Conservation (phyloP, 768 basidiomycete species). For the Tulasnella sp. region DNA sequence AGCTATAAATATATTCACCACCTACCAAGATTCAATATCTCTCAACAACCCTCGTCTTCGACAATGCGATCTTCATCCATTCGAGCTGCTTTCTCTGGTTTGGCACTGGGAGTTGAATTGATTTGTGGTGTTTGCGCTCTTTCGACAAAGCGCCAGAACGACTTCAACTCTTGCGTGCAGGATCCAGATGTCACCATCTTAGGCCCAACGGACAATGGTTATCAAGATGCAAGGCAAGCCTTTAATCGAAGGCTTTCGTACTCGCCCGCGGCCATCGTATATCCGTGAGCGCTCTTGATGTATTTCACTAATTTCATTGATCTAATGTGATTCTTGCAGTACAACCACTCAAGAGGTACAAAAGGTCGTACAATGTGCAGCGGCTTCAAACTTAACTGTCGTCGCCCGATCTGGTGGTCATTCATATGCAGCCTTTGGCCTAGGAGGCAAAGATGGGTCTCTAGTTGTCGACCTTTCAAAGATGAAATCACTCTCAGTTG, state of each 20-base stretch:
- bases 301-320: not conserved
- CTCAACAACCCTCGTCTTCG: too few relatives aligned
- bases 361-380: conserved; percentile 16
- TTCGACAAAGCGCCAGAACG: too few relatives aligned
- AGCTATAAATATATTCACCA: too few relatives aligned
- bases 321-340: conserved; percentile 1
- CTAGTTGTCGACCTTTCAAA: conserved; percentile 22
- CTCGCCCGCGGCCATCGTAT: conserved; percentile 15
- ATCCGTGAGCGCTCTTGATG: conserved; percentile 13
- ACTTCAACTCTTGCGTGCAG: too few relatives aligned
- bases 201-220: conserved; percentile 4
- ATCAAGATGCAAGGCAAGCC: conserved; percentile 8
- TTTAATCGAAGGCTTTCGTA: conserved; percentile 18
- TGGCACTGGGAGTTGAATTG: too few relatives aligned
- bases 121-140: too few relatives aligned
- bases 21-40: too few relatives aligned
- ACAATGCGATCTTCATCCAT: too few relatives aligned
- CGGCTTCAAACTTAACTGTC: conserved; percentile 12
- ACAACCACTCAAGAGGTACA: conserved; percentile 16
- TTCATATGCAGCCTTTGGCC: conserved; percentile 17
- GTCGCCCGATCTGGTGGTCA: conserved; percentile 19
- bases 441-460: conserved; percentile 20
- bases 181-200: not conserved
- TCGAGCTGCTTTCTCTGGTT: too few relatives aligned
- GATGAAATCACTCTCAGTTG: conserved; percentile 17